Evolutionary conservation across 441 rosid species (phyloP).

Genomic region (Rhodomyrtus psidioides): DNA sequence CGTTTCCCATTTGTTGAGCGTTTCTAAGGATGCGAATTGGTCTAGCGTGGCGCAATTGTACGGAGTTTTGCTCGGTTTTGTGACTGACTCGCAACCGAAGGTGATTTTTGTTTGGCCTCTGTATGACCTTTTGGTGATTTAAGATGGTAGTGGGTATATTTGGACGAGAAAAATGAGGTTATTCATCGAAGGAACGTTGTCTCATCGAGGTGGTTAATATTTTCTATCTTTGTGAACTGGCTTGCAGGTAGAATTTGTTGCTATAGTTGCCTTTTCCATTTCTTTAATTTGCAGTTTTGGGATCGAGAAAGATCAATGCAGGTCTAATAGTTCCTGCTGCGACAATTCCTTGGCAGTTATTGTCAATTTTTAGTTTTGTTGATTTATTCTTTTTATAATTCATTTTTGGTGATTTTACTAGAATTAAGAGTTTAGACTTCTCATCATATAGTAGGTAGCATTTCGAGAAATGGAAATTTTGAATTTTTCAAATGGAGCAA

Average conservation of each 20-base stretch:
- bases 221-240: too few species aligned
- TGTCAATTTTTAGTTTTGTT: background rate
- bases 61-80: constrained; percentile 29
- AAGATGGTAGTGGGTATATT: background rate
- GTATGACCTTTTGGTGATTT: background rate
- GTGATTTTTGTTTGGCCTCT: constrained; percentile 11
- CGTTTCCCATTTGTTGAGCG: constrained; percentile 37
- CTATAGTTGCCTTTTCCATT: background rate
- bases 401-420: background rate
- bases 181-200: too few species aligned
- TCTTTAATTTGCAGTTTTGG: background rate
- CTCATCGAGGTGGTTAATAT: too few species aligned
- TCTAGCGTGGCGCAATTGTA: constrained; percentile 36
- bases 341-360: background rate
- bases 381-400: background rate
- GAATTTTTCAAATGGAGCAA: background rate
- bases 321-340: background rate
- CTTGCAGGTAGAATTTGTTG: background rate
- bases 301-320: background rate
- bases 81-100: constrained; percentile 55
- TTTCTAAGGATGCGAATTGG: constrained; percentile 37
- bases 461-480: background rate
- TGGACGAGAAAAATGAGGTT: background rate
- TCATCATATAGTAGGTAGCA: background rate
- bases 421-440: background rate